Conservation (phyloP, 106 monocot species). For the Narthecium ossifragum region DNA sequence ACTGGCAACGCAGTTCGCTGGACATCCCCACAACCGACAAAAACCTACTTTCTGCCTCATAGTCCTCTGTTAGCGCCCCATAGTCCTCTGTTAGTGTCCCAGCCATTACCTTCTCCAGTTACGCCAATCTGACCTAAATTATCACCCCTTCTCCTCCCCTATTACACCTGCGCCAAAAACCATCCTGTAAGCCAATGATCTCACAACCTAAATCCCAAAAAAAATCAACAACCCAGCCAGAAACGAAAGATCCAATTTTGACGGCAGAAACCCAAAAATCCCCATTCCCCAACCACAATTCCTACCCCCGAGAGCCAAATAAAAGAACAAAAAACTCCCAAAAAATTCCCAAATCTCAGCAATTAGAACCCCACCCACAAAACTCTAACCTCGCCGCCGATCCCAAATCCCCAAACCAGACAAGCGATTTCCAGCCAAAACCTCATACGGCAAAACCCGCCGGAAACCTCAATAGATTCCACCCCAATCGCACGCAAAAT, state of each 20-base stretch:
- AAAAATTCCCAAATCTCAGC: not conserved
- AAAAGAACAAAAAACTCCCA: not conserved
- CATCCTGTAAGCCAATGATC: not conserved
- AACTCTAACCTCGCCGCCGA: not conserved
- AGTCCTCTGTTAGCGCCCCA: slow-evolving; percentile 32
- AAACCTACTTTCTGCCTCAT: slow-evolving; percentile 15
- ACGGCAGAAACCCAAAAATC: not conserved
- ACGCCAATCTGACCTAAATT: not conserved
- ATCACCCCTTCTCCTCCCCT: slow-evolving; percentile 4
- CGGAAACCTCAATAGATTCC: too few relatives aligned
- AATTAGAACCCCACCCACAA: not conserved
- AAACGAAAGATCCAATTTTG: not conserved
- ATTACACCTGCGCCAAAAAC: slow-evolving; percentile 13
- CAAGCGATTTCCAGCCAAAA: not conserved
- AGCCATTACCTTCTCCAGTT: slow-evolving; percentile 25
- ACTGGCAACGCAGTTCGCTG: slow-evolving; percentile 37
- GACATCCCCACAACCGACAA: slow-evolving; percentile 20
- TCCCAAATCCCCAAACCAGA: not conserved
- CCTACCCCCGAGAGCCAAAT: not conserved
- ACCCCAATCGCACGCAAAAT: not conserved
- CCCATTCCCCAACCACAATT: not conserved
- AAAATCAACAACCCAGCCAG: not conserved
- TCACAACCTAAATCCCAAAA: not conserved
- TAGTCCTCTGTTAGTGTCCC: slow-evolving; percentile 31
- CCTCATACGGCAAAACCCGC: not conserved